Evolutionary conservation across 2,329 filamentous ascomycete genomes (phyloP), one percentile per base, ranked within the genome.

Genomic region (Hyphodiscus sp.): DNA sequence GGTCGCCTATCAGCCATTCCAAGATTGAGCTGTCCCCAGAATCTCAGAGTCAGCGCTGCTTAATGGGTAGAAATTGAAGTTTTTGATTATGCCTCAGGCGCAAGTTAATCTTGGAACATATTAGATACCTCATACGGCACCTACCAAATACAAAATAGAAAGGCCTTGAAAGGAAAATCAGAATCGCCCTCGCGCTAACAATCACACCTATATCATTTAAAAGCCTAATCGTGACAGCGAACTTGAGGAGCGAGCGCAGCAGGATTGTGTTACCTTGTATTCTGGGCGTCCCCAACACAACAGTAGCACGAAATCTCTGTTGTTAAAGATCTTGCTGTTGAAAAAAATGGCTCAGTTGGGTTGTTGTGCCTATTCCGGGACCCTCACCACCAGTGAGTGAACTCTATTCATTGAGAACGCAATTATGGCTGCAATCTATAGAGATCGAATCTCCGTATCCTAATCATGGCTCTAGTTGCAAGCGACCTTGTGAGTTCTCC

Each of bases 401-500:
- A 57, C 13, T 2, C 53, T 18, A 10, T 56, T 51, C 47, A 57
- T 52, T 4, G 50, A 42, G 1, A 42, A 52, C 7, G 46, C 51
- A 0, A 53, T 48, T 0, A 61, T 20, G 3, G 54, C 57, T n/a
- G n/a, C n/a, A n/a, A n/a, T n/a, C n/a, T n/a, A n/a, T n/a, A n/a
- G 0, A 82, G 61, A 0, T 74, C 74, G 4, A 81, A 65, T 1
- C 67, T 69, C 6, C 70, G 67, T 30, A 83, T 77, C n/a, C n/a
- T n/a, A n/a, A n/a, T n/a, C n/a, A 82, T 79, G 0, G 76, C 72
- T 49, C 76, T 73, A 0, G 75, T 70, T 0, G 73, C 71, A 1
- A 81, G 69, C 0, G 70, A 74, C 64, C 79, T 81, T 0, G 76
- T 63, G 19, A 81, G 62, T 0, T 79, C 79, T 1, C 78, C 78